Conservation (phyloP, 2,329 filamentous ascomycete genomes). For the Cytospora piceicola region DNA sequence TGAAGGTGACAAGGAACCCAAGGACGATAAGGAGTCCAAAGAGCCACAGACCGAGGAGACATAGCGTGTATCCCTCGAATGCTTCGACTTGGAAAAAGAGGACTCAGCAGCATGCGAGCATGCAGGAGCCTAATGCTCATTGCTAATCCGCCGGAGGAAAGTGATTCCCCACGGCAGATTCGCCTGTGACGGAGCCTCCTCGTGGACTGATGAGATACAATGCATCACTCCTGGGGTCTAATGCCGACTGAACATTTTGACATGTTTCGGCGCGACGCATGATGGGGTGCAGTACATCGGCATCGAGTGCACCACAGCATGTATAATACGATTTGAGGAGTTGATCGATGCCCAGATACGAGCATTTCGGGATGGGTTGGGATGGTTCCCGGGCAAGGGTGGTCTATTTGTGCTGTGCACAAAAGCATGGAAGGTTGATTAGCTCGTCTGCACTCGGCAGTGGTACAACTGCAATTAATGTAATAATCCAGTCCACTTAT, state of each 20-base stretch:
- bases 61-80: not conserved
- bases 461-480: not conserved
- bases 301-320: not conserved
- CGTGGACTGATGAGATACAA: not conserved
- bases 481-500: not conserved
- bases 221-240: not conserved
- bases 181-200: not conserved
- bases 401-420: constrained; percentile 1
- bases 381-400: not conserved
- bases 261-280: not conserved
- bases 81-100: not conserved
- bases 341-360: constrained; percentile 4
- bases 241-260: not conserved
- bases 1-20: constrained; percentile 32
- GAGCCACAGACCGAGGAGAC: constrained; percentile 11
- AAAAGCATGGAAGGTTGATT: not conserved
- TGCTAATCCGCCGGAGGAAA: not conserved
- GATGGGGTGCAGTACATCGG: not conserved
- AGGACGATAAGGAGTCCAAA: constrained; percentile 13
- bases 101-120: constrained; percentile 1
- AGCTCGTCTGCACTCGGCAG: not conserved
- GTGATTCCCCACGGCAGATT: not conserved
- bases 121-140: not conserved
- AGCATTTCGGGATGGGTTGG: not conserved
- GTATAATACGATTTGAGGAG: constrained; percentile 1